Evolutionary conservation across 2,329 filamentous ascomycete genomes (phyloP), one percentile per base, ranked within the genome.

Genomic region (Cladophialophora bantiana): DNA sequence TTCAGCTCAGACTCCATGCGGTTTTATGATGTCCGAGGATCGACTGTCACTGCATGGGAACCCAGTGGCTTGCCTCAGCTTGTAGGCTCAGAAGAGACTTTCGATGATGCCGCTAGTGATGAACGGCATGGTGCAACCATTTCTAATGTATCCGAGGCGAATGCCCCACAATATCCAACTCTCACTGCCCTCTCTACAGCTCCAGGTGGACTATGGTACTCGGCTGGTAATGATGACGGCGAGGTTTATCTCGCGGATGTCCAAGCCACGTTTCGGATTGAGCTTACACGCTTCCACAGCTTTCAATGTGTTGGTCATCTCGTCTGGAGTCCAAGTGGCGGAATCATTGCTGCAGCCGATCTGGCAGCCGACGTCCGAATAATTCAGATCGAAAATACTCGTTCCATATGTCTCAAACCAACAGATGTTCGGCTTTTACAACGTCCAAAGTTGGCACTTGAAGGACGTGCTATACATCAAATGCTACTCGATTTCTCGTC

Each of bases 41-140:
- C 70, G 0, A 48, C 65, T 15, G 73, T 74, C 59, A 75, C 75
- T 65, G 67, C 73, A 10, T 77, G 75, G 75, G 73, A 77, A 64
- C 75, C 75, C 7, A 69, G 72, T 57, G 70, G 68, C 6, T 66
- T 76, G 34, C 57, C 73, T 20, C 72, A 65, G 4, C 57, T 67
- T 5, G 64, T 63, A 32, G 72, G 73, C 45, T 38, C 48, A 9
- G 72, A 72, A 48, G 62, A 69, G 12, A 60, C 66, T 12, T 69
- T 74, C 52, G 70, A 70, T 58, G 64, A 70, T 26, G 69, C 70
- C 26, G 50, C 59, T 34, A 63, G 69, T 35, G 55, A 60, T 13
- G 18, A 64, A 6, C 65, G 64, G 38, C 45, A 7, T 13, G 45
- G 61, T 2, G 57, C 60, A 7, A 9, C 57, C 4, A 57, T 42